Evolutionary conservation across 352 stramenopile genomes (phyloP).

Genomic region (Globisporangium orthogonon): DNA sequence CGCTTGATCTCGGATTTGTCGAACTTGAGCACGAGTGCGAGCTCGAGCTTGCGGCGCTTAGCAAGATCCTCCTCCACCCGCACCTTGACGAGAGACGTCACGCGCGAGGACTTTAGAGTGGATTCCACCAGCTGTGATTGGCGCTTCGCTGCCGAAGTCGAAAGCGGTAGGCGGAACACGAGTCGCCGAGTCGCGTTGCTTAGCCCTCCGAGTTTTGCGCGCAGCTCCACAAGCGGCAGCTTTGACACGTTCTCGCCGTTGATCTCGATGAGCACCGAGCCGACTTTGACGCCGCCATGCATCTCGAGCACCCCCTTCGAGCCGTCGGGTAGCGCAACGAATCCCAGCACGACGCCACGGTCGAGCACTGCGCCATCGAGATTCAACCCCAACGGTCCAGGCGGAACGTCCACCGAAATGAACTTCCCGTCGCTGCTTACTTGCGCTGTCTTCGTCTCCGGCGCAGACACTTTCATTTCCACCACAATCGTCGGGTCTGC

Average conservation of each 20-base stretch:
- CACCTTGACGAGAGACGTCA: slow-evolving; percentile 4
- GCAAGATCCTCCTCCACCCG: slow-evolving; percentile 28
- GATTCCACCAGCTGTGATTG: slow-evolving; percentile 1
- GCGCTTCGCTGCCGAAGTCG: slow-evolving; percentile 2
- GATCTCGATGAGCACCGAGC: slow-evolving; percentile 55
- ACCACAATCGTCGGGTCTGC: slow-evolving; percentile 10
- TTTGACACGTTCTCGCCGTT: slow-evolving; percentile 61
- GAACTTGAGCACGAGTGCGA: slow-evolving; percentile 54
- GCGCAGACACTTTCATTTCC: background rate
- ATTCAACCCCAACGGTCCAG: slow-evolving; percentile 61
- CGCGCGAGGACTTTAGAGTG: background rate
- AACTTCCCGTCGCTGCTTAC: slow-evolving; percentile 5
- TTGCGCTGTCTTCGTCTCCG: background rate
- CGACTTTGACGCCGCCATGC: slow-evolving; percentile 41
- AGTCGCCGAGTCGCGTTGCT: slow-evolving; percentile 30
- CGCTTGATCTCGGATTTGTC: slow-evolving; percentile 47
- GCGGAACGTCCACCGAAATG: slow-evolving; percentile 33
- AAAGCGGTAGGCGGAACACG: slow-evolving; percentile 37
- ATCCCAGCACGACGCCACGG: slow-evolving; percentile 56
- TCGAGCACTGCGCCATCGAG: slow-evolving; percentile 43
- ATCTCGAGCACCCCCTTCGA: slow-evolving; percentile 42
- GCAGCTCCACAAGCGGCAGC: slow-evolving; percentile 27
- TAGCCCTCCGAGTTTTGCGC: slow-evolving; percentile 34
- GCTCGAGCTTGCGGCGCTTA: slow-evolving; percentile 59
- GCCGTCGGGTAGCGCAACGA: slow-evolving; percentile 49